A percentile compares a stretch with the other conserved stretches of the same genome.
phyloP scores from a whole-genome alignment of 2,329 filamentous ascomycete genomes.

The Tolypocladium guangdongense region DNA sequence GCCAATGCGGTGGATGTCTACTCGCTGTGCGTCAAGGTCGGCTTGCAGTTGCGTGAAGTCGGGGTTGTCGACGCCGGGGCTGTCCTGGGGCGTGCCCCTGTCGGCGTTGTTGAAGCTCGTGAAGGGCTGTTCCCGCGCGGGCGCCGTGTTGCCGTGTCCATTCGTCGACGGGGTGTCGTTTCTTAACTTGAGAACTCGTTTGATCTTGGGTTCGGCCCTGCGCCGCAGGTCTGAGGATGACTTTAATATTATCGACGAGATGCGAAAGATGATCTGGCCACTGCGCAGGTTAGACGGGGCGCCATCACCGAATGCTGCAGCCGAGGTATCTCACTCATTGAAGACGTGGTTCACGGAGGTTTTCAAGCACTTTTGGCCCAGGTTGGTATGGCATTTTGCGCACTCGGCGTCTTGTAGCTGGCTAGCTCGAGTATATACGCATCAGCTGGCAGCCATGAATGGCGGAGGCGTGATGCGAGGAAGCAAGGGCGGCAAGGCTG shows the following conservation, averaged over 20 bases:
- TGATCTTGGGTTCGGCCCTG: constrained; percentile 19
- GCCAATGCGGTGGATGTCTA: constrained; percentile 25
- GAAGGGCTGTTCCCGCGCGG: neutral
- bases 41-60: constrained; percentile 19
- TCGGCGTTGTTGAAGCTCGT: neutral
- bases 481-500: constrained; percentile 4
- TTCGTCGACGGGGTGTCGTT: constrained; percentile 4
- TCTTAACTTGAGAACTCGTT: constrained; percentile 20
- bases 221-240: constrained; percentile 9
- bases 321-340: constrained; percentile 17
- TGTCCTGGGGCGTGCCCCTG: neutral
- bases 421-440: constrained; percentile 10
- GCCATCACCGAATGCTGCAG: neutral
- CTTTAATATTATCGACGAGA: constrained; percentile 16
- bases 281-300: constrained; percentile 12
- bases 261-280: constrained; percentile 24
- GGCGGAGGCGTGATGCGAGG: neutral
- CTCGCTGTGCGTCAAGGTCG: constrained; percentile 21
- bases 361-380: constrained; percentile 24
- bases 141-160: neutral
- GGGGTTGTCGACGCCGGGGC: constrained; percentile 1
- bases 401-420: constrained; percentile 26
- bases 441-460: neutral
- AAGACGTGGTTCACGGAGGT: constrained; percentile 26
- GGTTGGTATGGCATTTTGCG: constrained; percentile 13